phyloP scores from a whole-genome alignment of 768 basidiomycete genomes.

The Termitomyces sp. region DNA sequence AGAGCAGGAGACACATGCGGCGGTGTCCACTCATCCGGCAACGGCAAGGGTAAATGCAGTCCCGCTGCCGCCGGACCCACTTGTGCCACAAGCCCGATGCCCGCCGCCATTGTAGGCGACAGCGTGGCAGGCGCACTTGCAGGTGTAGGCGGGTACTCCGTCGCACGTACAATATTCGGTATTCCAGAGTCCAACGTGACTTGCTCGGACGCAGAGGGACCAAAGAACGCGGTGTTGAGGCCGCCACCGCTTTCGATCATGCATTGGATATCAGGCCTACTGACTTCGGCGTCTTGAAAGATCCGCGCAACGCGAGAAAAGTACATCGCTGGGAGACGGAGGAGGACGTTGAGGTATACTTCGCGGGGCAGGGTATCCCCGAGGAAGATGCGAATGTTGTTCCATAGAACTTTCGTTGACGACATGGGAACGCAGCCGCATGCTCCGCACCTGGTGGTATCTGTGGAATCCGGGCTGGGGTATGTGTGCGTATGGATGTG shows the following conservation, averaged over 20 bases:
- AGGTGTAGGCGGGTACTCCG: slow-evolving; percentile 6
- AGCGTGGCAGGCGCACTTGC: slow-evolving; percentile 3
- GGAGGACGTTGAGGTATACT: slow-evolving; percentile 28
- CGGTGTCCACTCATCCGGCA: slow-evolving; percentile 49
- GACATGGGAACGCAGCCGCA: slow-evolving; percentile 1
- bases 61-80: slow-evolving; percentile 15
- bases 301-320: slow-evolving; percentile 73
- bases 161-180: slow-evolving; percentile 1
- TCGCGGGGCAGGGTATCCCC: slow-evolving; percentile 34
- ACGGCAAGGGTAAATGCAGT: slow-evolving; percentile 28
- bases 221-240: slow-evolving; percentile 5
- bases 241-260: slow-evolving; percentile 28
- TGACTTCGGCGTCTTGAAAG: slow-evolving; percentile 75
- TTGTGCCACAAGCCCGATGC: slow-evolving; percentile 20
- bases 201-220: slow-evolving; percentile 8
- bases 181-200: slow-evolving; percentile 4
- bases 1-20: slow-evolving; percentile 57
- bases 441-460: slow-evolving; percentile 1
- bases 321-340: slow-evolving; percentile 74
- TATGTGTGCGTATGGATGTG: slow-evolving; percentile 3
- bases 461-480: slow-evolving; percentile 1
- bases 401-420: slow-evolving; percentile 1
- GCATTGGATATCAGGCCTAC: slow-evolving; percentile 60
- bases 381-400: slow-evolving; percentile 8
- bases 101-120: slow-evolving; percentile 19